phyloP scores from a whole-genome alignment of 495 filamentous ascomycete species.

The Penicillium soppii region DNA sequence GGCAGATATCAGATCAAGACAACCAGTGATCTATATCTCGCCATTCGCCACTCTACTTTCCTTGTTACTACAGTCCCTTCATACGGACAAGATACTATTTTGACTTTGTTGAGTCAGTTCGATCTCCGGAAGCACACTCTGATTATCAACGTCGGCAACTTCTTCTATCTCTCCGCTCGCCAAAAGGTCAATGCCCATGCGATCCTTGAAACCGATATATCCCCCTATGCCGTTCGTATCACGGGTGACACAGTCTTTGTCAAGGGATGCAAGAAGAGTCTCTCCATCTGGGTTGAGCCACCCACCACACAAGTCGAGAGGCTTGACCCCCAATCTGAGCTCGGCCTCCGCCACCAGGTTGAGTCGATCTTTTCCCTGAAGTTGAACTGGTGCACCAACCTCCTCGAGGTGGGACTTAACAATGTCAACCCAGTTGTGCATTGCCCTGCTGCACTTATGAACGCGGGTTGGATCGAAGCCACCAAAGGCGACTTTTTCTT shows the following conservation, averaged over 20 bases:
- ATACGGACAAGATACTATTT: slow-evolving; percentile 17
- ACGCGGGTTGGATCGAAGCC: slow-evolving; percentile 19
- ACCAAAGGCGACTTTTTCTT: slow-evolving; percentile 23
- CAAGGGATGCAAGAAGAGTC: slow-evolving; percentile 18
- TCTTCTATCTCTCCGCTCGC: slow-evolving; percentile 20
- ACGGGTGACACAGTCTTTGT: slow-evolving; percentile 10
- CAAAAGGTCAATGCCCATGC: slow-evolving; percentile 16
- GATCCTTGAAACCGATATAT: slow-evolving; percentile 21
- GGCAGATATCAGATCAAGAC: slow-evolving; percentile 16
- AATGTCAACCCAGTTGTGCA: slow-evolving; percentile 22
- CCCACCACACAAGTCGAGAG: slow-evolving; percentile 11
- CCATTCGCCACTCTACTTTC: slow-evolving; percentile 13
- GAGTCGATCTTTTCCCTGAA: slow-evolving; percentile 17
- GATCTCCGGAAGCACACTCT: slow-evolving; percentile 16
- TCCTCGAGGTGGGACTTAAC: slow-evolving; percentile 19
- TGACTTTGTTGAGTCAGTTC: slow-evolving; percentile 11
- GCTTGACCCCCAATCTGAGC: slow-evolving; percentile 4
- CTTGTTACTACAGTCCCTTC: slow-evolving; percentile 18
- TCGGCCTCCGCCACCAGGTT: slow-evolving; percentile 9
- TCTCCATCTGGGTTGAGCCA: slow-evolving; percentile 18
- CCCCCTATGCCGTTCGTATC: slow-evolving; percentile 17
- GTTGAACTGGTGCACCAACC: slow-evolving; percentile 13
- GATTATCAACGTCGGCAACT: slow-evolving; percentile 22
- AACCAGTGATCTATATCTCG: slow-evolving; percentile 17
- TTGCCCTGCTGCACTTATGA: slow-evolving; percentile 19